phyloP scores from a whole-genome alignment of 2,329 filamentous ascomycete species.

The Claviceps maximensis region DNA sequence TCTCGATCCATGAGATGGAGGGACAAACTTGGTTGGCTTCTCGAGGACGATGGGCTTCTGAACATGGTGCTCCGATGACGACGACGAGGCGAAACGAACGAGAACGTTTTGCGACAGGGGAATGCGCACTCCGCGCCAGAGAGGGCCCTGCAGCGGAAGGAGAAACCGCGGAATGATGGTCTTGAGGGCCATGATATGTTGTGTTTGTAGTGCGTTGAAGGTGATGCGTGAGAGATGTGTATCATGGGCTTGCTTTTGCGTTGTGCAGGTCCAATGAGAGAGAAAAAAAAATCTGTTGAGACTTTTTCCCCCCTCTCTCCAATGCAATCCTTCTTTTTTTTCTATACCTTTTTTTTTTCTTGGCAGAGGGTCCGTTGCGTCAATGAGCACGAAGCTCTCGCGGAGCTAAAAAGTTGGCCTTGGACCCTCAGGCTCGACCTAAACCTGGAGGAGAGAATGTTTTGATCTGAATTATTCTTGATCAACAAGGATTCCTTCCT shows the following conservation, averaged over 20 bases:
- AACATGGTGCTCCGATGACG: conserved; percentile 5
- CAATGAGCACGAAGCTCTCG: neutral
- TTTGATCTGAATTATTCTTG: neutral
- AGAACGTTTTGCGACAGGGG: conserved; percentile 22
- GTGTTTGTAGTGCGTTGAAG: neutral
- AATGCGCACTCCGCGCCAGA: conserved; percentile 36
- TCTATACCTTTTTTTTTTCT: neutral
- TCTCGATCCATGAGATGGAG: conserved; percentile 73
- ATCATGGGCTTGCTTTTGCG: neutral
- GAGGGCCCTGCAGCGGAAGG: conserved; percentile 45
- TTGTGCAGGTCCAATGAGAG: neutral
- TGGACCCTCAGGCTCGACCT: conserved; percentile 3
- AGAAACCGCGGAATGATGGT: conserved; percentile 52
- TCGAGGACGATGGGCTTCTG: conserved; percentile 58
- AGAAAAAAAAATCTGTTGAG: neutral
- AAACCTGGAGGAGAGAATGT: neutral
- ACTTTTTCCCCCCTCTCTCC: too few species aligned
- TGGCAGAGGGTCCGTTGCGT: neutral
- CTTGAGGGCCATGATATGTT: conserved; percentile 30
- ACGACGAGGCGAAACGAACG: conserved; percentile 21
- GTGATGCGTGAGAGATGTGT: neutral
- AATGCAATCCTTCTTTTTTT: neutral
- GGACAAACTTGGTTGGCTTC: conserved; percentile 80
- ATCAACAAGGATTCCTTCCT: neutral
- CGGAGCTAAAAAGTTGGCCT: neutral